Evolutionary conservation across 305 asterid species (phyloP).

Genomic region (Rubia occidens): DNA sequence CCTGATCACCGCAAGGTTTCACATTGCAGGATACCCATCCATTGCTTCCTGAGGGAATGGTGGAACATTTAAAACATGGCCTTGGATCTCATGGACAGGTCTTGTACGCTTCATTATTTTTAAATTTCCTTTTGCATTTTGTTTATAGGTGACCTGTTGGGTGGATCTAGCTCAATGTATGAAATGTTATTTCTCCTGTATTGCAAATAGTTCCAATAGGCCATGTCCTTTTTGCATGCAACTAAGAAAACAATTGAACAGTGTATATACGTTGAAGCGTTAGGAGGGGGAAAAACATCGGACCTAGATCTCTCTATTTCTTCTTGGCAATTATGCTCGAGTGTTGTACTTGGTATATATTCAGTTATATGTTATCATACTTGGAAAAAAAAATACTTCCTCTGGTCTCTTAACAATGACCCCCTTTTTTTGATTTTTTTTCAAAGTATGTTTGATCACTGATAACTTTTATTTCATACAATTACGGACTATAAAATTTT

Average conservation of each 20-base stretch:
- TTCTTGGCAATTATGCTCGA: not conserved
- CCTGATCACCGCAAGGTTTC: conserved; percentile 12
- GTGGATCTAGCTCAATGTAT: not conserved
- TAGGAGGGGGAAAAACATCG: not conserved
- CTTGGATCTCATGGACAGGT: conserved; percentile 93
- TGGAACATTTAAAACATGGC: conserved; percentile 55
- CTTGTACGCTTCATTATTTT: conserved; percentile 16
- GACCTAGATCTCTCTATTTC: not conserved
- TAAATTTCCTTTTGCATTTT: conserved; percentile 9
- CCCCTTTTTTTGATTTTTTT: too few species aligned
- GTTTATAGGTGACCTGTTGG: conserved; percentile 2
- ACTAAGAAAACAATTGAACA: too few species aligned
- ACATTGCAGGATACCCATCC: conserved; percentile 56
- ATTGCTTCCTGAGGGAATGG: conserved; percentile 70
- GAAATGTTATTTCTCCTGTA: not conserved
- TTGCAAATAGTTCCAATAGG: not conserved
- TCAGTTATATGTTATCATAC: not conserved
- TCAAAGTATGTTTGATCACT: too few species aligned
- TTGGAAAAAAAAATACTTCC: not conserved
- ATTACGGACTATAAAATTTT: too few species aligned
- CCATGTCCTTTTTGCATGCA: not conserved
- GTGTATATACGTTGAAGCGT: not conserved
- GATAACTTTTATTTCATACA: too few species aligned
- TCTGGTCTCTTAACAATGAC: too few species aligned
- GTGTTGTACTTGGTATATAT: not conserved